Conservation (phyloP, 768 basidiomycete species). For the Tylopilus felleus region DNA sequence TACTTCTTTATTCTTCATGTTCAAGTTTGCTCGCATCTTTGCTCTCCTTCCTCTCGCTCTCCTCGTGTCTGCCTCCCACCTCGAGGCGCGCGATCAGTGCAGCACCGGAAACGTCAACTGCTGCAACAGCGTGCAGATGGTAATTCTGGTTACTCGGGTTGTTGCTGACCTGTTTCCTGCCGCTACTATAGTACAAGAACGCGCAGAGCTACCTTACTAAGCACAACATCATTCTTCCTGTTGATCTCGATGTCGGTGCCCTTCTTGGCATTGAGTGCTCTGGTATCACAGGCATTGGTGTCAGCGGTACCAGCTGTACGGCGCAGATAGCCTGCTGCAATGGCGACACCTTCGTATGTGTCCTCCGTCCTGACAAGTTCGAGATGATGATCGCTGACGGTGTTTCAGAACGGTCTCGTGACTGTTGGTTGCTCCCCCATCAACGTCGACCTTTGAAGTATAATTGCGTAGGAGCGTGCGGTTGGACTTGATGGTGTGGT, state of each 20-base stretch:
- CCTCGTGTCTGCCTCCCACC: slow-evolving; percentile 8
- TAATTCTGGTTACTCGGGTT: background rate
- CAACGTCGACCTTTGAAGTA: background rate
- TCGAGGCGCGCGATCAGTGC: slow-evolving; percentile 9
- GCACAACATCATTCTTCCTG: background rate
- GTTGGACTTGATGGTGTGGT: too few relatives aligned
- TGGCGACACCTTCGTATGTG: background rate
- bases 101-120: slow-evolving; percentile 3
- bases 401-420: slow-evolving; percentile 3
- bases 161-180: background rate
- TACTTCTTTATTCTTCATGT: slow-evolving; percentile 12
- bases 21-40: slow-evolving; percentile 17
- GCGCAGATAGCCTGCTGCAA: slow-evolving; percentile 8
- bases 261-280: background rate
- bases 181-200: too few relatives aligned
- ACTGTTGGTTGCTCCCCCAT: background rate
- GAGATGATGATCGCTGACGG: background rate
- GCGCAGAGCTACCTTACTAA: background rate
- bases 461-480: too few relatives aligned
- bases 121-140: slow-evolving; percentile 3
- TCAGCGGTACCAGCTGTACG: background rate
- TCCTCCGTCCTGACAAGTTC: too few relatives aligned
- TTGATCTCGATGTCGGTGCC: background rate
- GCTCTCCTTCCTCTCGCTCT: slow-evolving; percentile 19
- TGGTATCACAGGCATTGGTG: background rate